phyloP scores from a whole-genome alignment of 208 protist species.

The Trypanosoma caninum region DNA sequence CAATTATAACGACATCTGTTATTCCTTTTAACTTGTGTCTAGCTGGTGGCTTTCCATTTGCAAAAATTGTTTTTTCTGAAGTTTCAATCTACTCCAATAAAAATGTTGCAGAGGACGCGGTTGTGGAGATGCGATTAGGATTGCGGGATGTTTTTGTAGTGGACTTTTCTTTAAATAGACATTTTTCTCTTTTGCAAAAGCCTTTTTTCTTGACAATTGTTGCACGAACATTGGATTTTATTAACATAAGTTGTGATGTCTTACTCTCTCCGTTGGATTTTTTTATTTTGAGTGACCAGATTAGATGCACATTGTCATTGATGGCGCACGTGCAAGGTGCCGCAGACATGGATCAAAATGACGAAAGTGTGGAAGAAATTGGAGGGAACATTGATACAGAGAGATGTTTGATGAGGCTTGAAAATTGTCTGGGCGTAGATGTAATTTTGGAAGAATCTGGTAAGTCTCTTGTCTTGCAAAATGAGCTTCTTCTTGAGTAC shows the following conservation, averaged over 20 bases:
- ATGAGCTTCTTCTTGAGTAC: slow-evolving; percentile 3
- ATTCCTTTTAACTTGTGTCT: slow-evolving; percentile 47
- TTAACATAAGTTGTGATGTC: slow-evolving; percentile 24
- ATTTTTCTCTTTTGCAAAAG: slow-evolving; percentile 29
- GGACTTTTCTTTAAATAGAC: slow-evolving; percentile 40
- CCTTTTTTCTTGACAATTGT: slow-evolving; percentile 37
- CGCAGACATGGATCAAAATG: background rate
- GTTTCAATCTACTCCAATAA: slow-evolving; percentile 45
- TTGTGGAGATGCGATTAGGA: slow-evolving; percentile 46
- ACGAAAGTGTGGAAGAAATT: too few relatives aligned
- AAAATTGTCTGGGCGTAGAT: slow-evolving; percentile 12
- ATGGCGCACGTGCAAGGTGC: background rate
- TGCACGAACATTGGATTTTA: slow-evolving; percentile 18
- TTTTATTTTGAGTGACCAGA: slow-evolving; percentile 26
- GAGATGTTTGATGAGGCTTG: slow-evolving; percentile 1
- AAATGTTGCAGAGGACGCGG: slow-evolving; percentile 24
- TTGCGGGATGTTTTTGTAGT: slow-evolving; percentile 43
- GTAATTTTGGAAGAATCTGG: background rate
- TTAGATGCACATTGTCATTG: slow-evolving; percentile 9
- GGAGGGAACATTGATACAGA: background rate
- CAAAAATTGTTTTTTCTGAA: slow-evolving; percentile 40
- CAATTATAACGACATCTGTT: slow-evolving; percentile 43
- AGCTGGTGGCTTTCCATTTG: slow-evolving; percentile 31
- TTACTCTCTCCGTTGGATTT: slow-evolving; percentile 33
- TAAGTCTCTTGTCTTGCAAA: background rate